Percentiles rank a stretch among this genome's conserved stretches.
phyloP scores from a whole-genome alignment of 2,329 filamentous ascomycete genomes.

The Rhinocladiella similis region DNA sequence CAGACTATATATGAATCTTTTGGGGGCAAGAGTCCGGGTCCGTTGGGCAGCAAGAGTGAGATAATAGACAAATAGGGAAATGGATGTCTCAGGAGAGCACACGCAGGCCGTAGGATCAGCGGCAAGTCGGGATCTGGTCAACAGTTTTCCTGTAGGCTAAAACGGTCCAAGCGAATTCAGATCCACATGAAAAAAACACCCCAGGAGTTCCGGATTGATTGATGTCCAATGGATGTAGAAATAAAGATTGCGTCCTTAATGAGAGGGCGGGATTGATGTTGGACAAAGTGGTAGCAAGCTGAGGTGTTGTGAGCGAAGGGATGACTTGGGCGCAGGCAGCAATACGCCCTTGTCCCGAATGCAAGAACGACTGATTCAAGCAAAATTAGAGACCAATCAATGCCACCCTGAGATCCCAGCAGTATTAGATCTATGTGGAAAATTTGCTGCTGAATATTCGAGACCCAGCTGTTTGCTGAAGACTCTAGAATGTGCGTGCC shows the following conservation, averaged over 20 bases:
- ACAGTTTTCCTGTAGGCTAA: slow-evolving; percentile 16
- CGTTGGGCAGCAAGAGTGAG: slow-evolving; percentile 24
- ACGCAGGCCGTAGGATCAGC: slow-evolving; percentile 16
- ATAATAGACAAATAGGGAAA: slow-evolving; percentile 22
- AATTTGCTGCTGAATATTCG: neutral
- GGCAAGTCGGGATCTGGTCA: slow-evolving; percentile 16
- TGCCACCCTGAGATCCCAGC: neutral
- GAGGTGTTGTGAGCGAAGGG: slow-evolving; percentile 12
- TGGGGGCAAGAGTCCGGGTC: slow-evolving; percentile 13
- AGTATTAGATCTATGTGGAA: neutral
- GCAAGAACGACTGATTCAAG: slow-evolving; percentile 4
- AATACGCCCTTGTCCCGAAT: neutral
- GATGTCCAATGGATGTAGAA: slow-evolving; percentile 19
- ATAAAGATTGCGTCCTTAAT: slow-evolving; percentile 9
- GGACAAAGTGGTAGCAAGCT: slow-evolving; percentile 7
- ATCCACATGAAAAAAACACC: slow-evolving; percentile 10
- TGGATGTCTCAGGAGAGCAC: slow-evolving; percentile 12
- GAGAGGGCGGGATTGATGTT: slow-evolving; percentile 14
- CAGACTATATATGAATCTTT: slow-evolving; percentile 14
- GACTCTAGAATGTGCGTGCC: neutral
- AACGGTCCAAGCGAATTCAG: slow-evolving; percentile 13
- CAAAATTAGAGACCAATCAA: slow-evolving; percentile 8
- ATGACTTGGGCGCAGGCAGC: slow-evolving; percentile 23
- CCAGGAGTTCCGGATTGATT: slow-evolving; percentile 7
- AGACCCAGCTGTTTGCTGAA: neutral